These are phyloP conservation scores for Ceratocystis destructans DNA, from an alignment of 2,329 filamentous ascomycete genomes.

Conservation along the genomic window DNA sequence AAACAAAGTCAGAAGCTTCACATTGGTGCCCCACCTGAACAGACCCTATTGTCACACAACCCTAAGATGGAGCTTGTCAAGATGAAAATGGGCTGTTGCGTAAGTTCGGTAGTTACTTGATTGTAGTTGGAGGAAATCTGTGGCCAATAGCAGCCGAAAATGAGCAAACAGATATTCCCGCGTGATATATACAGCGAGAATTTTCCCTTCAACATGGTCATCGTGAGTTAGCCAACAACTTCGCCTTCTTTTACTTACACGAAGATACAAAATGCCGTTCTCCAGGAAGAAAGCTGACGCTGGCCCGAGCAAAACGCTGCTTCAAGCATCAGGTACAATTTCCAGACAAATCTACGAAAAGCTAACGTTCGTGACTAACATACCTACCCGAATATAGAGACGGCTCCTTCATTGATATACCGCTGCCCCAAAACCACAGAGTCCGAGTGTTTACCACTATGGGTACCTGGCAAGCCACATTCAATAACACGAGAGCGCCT, in stretches of 20 bases:
- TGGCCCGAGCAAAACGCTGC: not conserved
- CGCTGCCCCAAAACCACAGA: not conserved
- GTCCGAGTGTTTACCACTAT: not conserved
- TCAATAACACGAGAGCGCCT: conserved; percentile 4
- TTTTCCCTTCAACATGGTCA: too few relatives aligned
- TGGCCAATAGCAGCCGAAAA: too few relatives aligned
- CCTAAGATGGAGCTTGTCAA: not conserved
- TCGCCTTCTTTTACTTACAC: too few relatives aligned
- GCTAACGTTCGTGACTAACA: not conserved
- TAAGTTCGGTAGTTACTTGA: not conserved
- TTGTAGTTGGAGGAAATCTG: too few relatives aligned
- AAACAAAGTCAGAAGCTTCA: not conserved
- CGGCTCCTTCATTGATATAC: not conserved
- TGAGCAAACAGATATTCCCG: too few relatives aligned
- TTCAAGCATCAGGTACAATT: not conserved
- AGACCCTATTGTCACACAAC: not conserved
- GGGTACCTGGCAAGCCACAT: not conserved
- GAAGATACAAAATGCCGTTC: not conserved
- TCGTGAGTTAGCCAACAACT: too few relatives aligned
- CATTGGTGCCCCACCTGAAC: not conserved
- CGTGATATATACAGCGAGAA: too few relatives aligned
- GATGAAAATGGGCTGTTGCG: not conserved
- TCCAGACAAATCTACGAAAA: not conserved
- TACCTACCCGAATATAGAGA: not conserved
- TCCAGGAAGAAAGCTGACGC: not conserved